Percentiles rank a stretch among this genome's conserved stretches.
phyloP scores from a whole-genome alignment of 345 rosid species.

The Garcia nutans region DNA sequence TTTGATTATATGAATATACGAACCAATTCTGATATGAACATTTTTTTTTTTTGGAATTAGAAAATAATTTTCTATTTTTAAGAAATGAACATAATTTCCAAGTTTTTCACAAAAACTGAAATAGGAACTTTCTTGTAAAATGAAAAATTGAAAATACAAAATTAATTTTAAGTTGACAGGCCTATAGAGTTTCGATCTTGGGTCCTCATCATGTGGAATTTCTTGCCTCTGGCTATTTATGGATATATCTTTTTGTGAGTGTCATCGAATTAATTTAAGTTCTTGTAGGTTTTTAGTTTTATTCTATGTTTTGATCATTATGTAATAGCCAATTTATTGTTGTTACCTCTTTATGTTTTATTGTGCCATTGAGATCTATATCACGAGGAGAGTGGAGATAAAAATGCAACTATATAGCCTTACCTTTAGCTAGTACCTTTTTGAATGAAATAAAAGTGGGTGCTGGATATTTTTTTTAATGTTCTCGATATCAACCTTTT shows the following conservation, averaged over 20 bases:
- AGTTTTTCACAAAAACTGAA: too few species aligned
- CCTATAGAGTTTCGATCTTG: too few species aligned
- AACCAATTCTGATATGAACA: too few species aligned
- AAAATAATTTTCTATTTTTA: too few species aligned
- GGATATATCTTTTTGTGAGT: not conserved
- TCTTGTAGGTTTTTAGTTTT: not conserved
- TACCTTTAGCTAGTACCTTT: not conserved
- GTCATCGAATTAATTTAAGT: too few species aligned
- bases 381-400: not conserved
- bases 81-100: too few species aligned
- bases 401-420: not conserved
- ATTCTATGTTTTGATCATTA: not conserved
- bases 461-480: not conserved
- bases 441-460: not conserved
- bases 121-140: too few species aligned
- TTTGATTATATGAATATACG: too few species aligned
- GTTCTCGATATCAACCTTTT: not conserved
- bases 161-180: too few species aligned
- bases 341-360: too few species aligned
- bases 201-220: not conserved
- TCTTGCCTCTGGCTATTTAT: not conserved
- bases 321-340: not conserved
- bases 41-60: too few species aligned
- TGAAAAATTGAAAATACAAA: too few species aligned
- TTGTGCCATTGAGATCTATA: not conserved